Conservation (phyloP, 164 flowering plant genomes). For the Piper betle region DNA sequence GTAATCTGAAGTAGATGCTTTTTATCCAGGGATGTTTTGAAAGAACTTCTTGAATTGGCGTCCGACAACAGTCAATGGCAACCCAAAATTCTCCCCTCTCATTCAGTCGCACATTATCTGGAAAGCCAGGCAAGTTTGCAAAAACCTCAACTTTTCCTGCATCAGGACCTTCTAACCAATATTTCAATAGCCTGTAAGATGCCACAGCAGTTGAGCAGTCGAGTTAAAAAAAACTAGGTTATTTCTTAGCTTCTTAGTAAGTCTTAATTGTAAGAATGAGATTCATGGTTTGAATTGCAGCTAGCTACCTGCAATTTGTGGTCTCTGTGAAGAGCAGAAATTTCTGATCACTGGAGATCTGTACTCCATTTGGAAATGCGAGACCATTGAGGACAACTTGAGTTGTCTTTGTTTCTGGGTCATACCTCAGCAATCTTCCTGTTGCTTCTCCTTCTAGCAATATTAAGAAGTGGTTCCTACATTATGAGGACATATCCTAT, state of each 20-base stretch:
- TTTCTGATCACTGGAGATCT: slow-evolving; percentile 64
- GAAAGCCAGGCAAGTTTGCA: slow-evolving; percentile 85
- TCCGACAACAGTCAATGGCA: slow-evolving; percentile 91
- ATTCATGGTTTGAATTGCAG: background rate
- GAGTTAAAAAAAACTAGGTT: background rate
- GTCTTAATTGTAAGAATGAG: slow-evolving; percentile 2
- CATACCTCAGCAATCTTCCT: slow-evolving; percentile 93
- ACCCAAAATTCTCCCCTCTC: slow-evolving; percentile 90
- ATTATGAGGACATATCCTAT: background rate
- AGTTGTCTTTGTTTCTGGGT: slow-evolving; percentile 60
- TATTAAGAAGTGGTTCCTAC: slow-evolving; percentile 77
- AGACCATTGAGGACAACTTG: slow-evolving; percentile 68
- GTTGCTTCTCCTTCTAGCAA: slow-evolving; percentile 91
- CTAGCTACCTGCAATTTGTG: slow-evolving; percentile 76
- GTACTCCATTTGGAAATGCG: slow-evolving; percentile 96
- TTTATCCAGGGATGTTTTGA: slow-evolving; percentile 73
- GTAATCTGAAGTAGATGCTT: slow-evolving; percentile 69
- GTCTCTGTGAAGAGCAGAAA: slow-evolving; percentile 91
- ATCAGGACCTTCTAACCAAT: slow-evolving; percentile 71
- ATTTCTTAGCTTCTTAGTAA: no score
- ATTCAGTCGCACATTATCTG: slow-evolving; percentile 78
- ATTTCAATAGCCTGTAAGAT: slow-evolving; percentile 61
- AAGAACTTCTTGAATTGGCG: slow-evolving; percentile 56
- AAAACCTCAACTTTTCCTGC: slow-evolving; percentile 34
- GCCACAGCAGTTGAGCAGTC: background rate